phyloP scores from a whole-genome alignment of 1,284 basidiomycete species.

The Inonotus hispidus region DNA sequence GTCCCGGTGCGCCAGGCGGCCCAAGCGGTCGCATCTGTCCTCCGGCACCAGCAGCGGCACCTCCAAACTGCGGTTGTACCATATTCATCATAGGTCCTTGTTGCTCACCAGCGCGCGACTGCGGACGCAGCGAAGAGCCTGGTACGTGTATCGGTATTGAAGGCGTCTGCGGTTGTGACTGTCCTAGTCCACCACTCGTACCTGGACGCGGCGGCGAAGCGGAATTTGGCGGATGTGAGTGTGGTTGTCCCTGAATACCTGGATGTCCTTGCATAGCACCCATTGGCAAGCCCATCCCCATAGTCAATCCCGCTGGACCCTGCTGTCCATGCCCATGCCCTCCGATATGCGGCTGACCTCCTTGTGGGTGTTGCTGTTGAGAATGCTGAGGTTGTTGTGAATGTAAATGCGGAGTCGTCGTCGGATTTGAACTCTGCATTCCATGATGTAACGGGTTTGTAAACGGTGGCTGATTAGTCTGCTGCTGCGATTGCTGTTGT shows the following conservation, averaged over 20 bases:
- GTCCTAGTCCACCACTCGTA: not conserved
- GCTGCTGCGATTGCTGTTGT: not conserved
- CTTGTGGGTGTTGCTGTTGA: too few relatives aligned
- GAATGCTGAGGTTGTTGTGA: too few relatives aligned
- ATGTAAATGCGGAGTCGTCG: not conserved
- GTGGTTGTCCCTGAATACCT: not conserved
- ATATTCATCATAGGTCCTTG: constrained; percentile 3
- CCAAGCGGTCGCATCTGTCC: not conserved
- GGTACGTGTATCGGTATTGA: not conserved
- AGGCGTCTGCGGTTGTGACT: constrained; percentile 13
- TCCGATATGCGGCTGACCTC: not conserved
- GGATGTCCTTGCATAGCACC: constrained; percentile 4
- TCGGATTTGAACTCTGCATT: not conserved
- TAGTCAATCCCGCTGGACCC: not conserved
- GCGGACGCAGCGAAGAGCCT: constrained; percentile 4
- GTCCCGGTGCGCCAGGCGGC: not conserved
- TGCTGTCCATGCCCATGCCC: not conserved
- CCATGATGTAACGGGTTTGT: constrained; percentile 4
- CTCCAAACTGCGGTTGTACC: not conserved
- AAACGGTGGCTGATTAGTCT: not conserved
- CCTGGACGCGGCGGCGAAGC: constrained; percentile 15
- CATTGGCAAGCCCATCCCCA: not conserved
- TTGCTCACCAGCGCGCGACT: constrained; percentile 11
- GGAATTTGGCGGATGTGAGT: not conserved
- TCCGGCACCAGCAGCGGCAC: not conserved